A percentile compares a stretch with the other conserved stretches of the same genome.
Evolutionary conservation across 257 asterid genomes (phyloP).

Genomic region (Sherardia arvensis): DNA sequence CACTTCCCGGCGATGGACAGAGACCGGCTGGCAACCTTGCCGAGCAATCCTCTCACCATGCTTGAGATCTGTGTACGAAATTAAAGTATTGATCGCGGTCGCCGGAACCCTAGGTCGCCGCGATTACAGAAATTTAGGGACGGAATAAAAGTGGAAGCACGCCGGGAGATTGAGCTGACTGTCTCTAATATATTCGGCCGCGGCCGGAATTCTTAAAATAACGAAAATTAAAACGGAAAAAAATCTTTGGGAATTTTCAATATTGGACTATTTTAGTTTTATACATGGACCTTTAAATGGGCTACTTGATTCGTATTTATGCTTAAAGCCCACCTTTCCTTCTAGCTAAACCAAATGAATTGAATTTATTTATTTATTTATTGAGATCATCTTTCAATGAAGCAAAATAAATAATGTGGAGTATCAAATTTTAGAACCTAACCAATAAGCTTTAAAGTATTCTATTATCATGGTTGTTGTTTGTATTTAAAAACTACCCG

Average conservation of each 20-base stretch:
- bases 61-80: slow-evolving; percentile 8
- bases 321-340: background rate
- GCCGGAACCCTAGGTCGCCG: slow-evolving; percentile 2
- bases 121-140: background rate
- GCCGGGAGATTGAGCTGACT: slow-evolving; percentile 8
- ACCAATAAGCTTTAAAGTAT: too few relatives aligned
- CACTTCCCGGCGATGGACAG: slow-evolving; percentile 90
- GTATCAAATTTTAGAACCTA: too few relatives aligned
- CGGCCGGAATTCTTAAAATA: slow-evolving; percentile 11
- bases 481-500: too few relatives aligned
- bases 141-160: background rate
- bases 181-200: background rate
- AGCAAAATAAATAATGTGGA: too few relatives aligned
- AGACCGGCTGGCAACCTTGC: slow-evolving; percentile 69
- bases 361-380: too few relatives aligned
- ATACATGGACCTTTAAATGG: background rate
- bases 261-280: background rate
- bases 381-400: too few relatives aligned
- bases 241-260: background rate
- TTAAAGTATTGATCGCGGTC: background rate
- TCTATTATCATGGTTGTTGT: too few relatives aligned
- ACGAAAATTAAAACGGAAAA: background rate
- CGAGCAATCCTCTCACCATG: slow-evolving; percentile 79
- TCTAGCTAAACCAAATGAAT: background rate
- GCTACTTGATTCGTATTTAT: background rate